Evolutionary conservation across 1,284 basidiomycete genomes (phyloP).

Genomic region (Ganoderma sinense): DNA sequence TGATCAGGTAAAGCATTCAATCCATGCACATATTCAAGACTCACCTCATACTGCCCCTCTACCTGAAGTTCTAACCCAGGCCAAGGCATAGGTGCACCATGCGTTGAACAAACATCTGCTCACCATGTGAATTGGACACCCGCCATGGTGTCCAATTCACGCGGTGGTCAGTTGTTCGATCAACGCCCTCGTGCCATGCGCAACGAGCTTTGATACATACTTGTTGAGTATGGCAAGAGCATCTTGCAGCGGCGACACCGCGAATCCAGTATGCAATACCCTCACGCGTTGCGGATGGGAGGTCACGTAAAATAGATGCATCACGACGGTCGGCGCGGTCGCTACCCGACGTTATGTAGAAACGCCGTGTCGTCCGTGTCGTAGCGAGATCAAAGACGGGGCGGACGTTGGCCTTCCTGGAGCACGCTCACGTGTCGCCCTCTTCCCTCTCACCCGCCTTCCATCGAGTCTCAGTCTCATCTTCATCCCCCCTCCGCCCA

Average conservation of each 20-base stretch:
- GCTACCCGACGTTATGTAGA: not conserved
- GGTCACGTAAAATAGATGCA: not conserved
- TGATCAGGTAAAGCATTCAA: not conserved
- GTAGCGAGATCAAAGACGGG: conserved; percentile 3
- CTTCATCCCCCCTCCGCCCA: not conserved
- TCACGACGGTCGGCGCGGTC: not conserved
- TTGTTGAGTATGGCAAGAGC: not conserved
- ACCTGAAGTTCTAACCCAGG: not conserved
- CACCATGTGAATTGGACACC: conserved; percentile 20
- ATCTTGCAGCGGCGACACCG: not conserved
- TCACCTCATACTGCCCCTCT: conserved; percentile 2
- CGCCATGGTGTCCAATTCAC: conserved; percentile 13
- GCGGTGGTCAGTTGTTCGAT: conserved; percentile 17
- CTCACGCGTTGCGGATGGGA: not conserved
- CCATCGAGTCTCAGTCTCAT: conserved; percentile 1
- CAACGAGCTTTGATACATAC: not conserved
- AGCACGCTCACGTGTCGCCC: conserved; percentile 7
- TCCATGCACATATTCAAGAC: not conserved
- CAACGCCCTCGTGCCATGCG: conserved; percentile 8
- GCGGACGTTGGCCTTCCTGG: not conserved
- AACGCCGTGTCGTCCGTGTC: not conserved
- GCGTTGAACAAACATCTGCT: conserved; percentile 18
- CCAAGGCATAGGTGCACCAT: not conserved
- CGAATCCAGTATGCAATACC: not conserved
- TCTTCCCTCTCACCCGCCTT: not conserved